Evolutionary conservation across 306 rosid genomes (phyloP).

Genomic region (apple (Malus domestica)): DNA sequence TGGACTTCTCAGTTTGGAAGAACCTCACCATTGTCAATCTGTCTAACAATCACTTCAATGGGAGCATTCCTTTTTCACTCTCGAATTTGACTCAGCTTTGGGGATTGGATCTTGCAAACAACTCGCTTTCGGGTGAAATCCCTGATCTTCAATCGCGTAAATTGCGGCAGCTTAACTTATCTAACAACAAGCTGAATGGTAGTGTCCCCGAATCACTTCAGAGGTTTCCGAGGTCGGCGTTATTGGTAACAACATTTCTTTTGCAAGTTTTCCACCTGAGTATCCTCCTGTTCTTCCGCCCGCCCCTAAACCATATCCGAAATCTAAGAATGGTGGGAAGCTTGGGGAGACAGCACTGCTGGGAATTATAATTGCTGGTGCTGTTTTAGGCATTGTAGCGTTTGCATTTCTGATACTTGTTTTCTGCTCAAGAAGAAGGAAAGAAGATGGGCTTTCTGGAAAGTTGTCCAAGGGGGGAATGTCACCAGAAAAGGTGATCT

Average conservation of each 20-base stretch:
- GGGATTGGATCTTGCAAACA: conserved; percentile 65
- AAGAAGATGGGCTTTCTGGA: conserved; percentile 31
- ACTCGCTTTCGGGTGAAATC: conserved; percentile 56
- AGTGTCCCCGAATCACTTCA: conserved; percentile 53
- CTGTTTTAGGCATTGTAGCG: conserved; percentile 43
- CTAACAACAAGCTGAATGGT: conserved; percentile 51
- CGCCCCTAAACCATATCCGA: conserved; percentile 12
- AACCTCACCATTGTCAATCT: conserved; percentile 56
- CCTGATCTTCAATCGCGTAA: conserved; percentile 43
- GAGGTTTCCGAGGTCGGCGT: conserved; percentile 56
- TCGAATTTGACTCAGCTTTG: conserved; percentile 46
- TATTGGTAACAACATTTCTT: conserved; percentile 51
- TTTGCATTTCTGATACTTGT: conserved; percentile 42
- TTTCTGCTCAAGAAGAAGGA: conserved; percentile 47
- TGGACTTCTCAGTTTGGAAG: conserved; percentile 60
- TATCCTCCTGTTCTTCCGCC: conserved; percentile 43
- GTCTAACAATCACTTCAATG: conserved; percentile 58
- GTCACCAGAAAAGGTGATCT: conserved; percentile 75
- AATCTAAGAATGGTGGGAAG: conserved; percentile 32
- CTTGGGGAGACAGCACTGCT: conserved; percentile 49
- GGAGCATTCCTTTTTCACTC: conserved; percentile 53
- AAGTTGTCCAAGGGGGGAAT: conserved; percentile 63
- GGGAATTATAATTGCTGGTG: conserved; percentile 46
- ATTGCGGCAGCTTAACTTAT: conserved; percentile 40
- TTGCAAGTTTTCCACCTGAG: conserved; percentile 10